These are phyloP conservation scores for Alternaria triticina DNA, from an alignment of 2,329 filamentous ascomycete genomes.

Conservation along the genomic window DNA sequence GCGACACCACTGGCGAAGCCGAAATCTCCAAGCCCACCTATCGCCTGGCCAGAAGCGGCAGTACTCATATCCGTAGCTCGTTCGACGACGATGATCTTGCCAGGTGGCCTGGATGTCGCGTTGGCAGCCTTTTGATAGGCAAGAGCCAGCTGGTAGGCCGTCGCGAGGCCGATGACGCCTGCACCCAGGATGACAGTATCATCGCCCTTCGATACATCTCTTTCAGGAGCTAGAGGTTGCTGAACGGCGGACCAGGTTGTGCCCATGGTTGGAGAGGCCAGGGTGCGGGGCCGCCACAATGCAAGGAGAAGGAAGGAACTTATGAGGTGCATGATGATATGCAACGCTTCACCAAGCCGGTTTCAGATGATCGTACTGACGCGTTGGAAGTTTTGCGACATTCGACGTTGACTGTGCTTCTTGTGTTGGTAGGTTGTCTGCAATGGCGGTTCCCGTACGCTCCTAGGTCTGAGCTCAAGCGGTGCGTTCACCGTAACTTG, in stretches of 20 bases:
- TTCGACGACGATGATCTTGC: not conserved
- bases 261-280: not conserved
- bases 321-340: not conserved
- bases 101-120: not conserved
- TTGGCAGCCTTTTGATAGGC: not conserved
- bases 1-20: not conserved
- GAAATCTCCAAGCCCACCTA: not conserved
- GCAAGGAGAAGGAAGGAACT: not conserved
- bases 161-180: not conserved
- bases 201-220: fast-evolving
- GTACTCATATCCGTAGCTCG: not conserved
- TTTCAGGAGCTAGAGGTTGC: not conserved
- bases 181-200: not conserved
- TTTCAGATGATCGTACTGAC: no score
- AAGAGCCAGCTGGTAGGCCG: not conserved
- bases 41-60: not conserved
- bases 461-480: not conserved
- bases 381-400: not conserved
- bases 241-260: not conserved
- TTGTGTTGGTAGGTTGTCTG: not conserved
- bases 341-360: no score
- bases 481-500: not conserved
- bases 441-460: not conserved
- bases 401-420: not conserved
- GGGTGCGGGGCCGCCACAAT: not conserved